Conservation (phyloP, 1,139 yeast genomes). For the Nakaseomyces sp. region DNA sequence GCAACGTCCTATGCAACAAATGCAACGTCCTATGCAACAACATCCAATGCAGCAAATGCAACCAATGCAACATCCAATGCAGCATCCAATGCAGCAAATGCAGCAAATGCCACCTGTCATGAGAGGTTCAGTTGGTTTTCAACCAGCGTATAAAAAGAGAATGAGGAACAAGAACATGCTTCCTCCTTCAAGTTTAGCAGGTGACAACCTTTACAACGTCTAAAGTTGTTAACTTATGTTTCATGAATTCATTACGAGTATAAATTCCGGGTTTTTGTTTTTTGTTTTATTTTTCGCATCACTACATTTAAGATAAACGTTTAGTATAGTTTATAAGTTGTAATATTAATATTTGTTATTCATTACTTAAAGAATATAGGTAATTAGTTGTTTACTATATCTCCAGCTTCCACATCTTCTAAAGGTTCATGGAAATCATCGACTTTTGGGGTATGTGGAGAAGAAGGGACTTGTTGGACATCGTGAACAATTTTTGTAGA, state of each 20-base stretch:
- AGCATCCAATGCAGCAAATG: constrained; percentile 8
- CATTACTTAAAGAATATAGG: not conserved
- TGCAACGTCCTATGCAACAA: constrained; percentile 9
- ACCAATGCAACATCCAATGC: constrained; percentile 8
- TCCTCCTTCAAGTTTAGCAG: constrained; percentile 1
- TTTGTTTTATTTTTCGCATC: not conserved
- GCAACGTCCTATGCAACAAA: constrained; percentile 9
- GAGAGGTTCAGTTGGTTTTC: not conserved
- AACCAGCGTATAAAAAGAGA: constrained; percentile 34
- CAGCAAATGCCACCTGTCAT: constrained; percentile 7
- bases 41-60: constrained; percentile 9
- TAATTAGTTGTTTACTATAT: not conserved
- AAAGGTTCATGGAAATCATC: not conserved
- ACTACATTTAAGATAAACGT: not conserved
- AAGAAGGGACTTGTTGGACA: not conserved
- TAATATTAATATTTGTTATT: constrained; percentile 1
- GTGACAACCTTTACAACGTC: constrained; percentile 14
- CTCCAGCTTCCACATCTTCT: not conserved
- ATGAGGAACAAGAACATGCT: constrained; percentile 21
- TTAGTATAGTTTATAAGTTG: constrained; percentile 2
- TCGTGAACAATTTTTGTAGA: constrained; percentile 1
- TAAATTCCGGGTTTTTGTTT: no score
- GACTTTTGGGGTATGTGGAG: not conserved
- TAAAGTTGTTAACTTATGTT: not conserved
- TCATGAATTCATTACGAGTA: no score